These are phyloP conservation scores for Vanderwaltozyma tropicalis DNA, from an alignment of 805 yeast genomes.

Conservation along the genomic window DNA sequence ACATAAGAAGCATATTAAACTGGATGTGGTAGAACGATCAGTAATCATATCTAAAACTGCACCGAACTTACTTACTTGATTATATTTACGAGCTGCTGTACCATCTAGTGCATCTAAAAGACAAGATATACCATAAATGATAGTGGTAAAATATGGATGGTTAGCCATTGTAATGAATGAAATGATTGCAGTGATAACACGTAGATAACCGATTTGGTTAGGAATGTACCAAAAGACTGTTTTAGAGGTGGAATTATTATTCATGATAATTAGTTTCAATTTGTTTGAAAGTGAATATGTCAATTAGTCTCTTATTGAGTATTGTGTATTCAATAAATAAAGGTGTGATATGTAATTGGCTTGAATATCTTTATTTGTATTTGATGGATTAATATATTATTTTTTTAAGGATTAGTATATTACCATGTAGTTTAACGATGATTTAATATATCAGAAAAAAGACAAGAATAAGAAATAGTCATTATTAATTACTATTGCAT, in stretches of 20 bases:
- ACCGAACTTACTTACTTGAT: constrained; percentile 87
- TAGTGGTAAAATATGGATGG: constrained; percentile 71
- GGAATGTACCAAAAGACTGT: constrained; percentile 76
- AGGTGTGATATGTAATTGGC: no score
- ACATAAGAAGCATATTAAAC: constrained; percentile 78
- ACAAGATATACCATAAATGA: constrained; percentile 78
- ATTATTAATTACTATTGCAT: no score
- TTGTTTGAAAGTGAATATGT: no score
- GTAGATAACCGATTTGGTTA: constrained; percentile 77
- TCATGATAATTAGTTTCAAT: not conserved
- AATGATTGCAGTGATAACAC: constrained; percentile 71
- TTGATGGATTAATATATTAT: no score
- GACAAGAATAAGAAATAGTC: no score
- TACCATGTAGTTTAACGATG: no score
- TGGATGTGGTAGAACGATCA: constrained; percentile 91
- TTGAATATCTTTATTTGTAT: no score
- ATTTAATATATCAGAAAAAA: no score
- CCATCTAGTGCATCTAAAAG: constrained; percentile 95
- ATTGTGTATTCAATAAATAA: no score
- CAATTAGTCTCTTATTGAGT: no score
- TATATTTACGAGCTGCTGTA: constrained; percentile 77
- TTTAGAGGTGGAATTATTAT: constrained; percentile 28
- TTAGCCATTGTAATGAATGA: constrained; percentile 74
- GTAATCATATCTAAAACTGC: constrained; percentile 98
- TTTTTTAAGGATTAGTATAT: no score